phyloP scores from a whole-genome alignment of 2,329 filamentous ascomycete genomes.

The Trichoderma sp. region DNA sequence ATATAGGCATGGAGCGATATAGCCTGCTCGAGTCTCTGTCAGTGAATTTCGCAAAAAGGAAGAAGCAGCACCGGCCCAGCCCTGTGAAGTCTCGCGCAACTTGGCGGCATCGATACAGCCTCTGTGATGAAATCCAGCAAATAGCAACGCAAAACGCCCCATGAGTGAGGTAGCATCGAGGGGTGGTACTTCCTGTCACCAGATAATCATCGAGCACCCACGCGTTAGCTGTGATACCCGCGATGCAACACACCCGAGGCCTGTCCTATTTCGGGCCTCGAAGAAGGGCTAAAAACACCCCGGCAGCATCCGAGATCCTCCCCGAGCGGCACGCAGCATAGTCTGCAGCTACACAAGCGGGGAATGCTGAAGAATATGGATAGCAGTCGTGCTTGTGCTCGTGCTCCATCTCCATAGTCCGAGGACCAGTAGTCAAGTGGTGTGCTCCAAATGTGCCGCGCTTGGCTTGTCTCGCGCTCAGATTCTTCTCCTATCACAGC shows the following conservation, averaged over 20 bases:
- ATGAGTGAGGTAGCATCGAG: not conserved
- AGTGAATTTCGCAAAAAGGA: not conserved
- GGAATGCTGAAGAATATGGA: constrained; percentile 1
- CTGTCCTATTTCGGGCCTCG: not conserved
- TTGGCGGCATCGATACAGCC: not conserved
- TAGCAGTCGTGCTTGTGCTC: not conserved
- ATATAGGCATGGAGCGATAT: not conserved
- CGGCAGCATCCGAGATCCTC: constrained; percentile 23
- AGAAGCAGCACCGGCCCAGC: not conserved
- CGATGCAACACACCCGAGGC: not conserved
- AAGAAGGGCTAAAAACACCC: constrained; percentile 16
- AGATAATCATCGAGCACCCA: not conserved
- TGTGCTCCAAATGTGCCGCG: not conserved
- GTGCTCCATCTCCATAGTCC: not conserved
- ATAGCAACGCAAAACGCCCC: not conserved
- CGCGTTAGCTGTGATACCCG: not conserved
- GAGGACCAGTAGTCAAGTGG: not conserved
- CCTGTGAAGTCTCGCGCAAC: not conserved
- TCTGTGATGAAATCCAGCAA: not conserved
- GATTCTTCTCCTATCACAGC: constrained; percentile 5
- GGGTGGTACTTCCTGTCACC: not conserved
- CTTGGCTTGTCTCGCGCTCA: not conserved
- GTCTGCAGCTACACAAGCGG: constrained; percentile 15
- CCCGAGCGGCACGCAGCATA: constrained; percentile 16
- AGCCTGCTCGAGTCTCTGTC: not conserved